Base-by-base conservation (phyloP, 208 protist genomes). In the Acanthamoeba healyi region DNA sequence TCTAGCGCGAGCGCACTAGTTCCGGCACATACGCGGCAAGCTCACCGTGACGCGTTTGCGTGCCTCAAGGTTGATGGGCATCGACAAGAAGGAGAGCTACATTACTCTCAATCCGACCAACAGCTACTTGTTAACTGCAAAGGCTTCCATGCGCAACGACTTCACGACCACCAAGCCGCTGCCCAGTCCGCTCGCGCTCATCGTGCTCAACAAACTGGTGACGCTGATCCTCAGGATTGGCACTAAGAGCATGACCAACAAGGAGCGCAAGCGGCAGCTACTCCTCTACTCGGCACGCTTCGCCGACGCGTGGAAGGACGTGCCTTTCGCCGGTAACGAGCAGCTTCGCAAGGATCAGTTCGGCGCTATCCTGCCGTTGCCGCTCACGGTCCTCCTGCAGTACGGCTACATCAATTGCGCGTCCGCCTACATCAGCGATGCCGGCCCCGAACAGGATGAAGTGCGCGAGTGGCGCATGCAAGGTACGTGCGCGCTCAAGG, bases 61-160 rank as follows among this genome's bases (percentile, higher is more conserved):
- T n/a, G n/a, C n/a, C n/a, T n/a, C n/a, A n/a, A 72, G 70, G 70
- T 19, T 79, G 70, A 79, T 79, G 70, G 70, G 70, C 32, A 44
- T 79, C 38, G 70, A 79, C 38, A 46, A 79, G 22, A 38, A 44
- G 4, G 70, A 79, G 29, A 29, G 34, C 14, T 24, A 44, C 36
- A 15, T 79, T 5, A 0, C 0, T 1, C 70, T 79, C 34, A 3
- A 19, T 24, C 70, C 70, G 38, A 24, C 26, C 70, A 79, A 46
- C 29, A 26, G 4, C 2, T 7, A 44, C 6, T 2, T 46, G 5
- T 12, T 79, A 10, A 24, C 36, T 2, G 3, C 5, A 2, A 1
- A 24, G 32, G 22, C 19, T 15, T 29, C 70, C 36, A 79, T 79
- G 70, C 70, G 70, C 34, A 38, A 79, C n/a, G 70, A 79, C 26